phyloP scores from a whole-genome alignment of 2,329 filamentous ascomycete genomes.

The Furcasterigmium furcatum region DNA sequence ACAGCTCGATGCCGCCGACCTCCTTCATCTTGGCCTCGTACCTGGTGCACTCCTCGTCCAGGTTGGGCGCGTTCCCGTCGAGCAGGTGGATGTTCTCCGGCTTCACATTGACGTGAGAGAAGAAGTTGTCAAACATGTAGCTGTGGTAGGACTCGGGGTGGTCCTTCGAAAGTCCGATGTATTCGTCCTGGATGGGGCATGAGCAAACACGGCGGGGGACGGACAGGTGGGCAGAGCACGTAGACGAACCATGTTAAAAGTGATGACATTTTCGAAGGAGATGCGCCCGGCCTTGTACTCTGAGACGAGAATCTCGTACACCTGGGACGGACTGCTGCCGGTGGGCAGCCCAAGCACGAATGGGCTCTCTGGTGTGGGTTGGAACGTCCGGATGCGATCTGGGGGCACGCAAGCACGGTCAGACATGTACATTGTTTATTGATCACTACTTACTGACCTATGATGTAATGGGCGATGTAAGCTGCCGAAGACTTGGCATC shows the following conservation, averaged over 20 bases:
- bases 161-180: constrained; percentile 68
- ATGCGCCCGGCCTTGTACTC: constrained; percentile 50
- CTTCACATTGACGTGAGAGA: constrained; percentile 68
- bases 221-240: no score
- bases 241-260: constrained; percentile 70
- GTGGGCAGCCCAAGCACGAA: constrained; percentile 19
- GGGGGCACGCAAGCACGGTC: constrained; percentile 26
- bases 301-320: constrained; percentile 55
- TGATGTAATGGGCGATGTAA: constrained; percentile 71
- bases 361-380: constrained; percentile 13
- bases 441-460: constrained; percentile 42
- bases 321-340: constrained; percentile 15
- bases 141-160: constrained; percentile 77
- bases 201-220: no score
- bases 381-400: constrained; percentile 24
- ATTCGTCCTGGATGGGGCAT: constrained; percentile 76
- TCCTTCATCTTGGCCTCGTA: constrained; percentile 70
- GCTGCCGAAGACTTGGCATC: constrained; percentile 58
- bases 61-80: constrained; percentile 67
- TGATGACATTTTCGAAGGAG: constrained; percentile 62
- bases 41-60: constrained; percentile 66
- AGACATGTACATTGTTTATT: background rate
- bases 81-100: constrained; percentile 70
- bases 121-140: constrained; percentile 83
- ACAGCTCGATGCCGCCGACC: constrained; percentile 71